Evolutionary conservation across 495 filamentous ascomycete species (phyloP).

Genomic region (Penicillium canariense): DNA sequence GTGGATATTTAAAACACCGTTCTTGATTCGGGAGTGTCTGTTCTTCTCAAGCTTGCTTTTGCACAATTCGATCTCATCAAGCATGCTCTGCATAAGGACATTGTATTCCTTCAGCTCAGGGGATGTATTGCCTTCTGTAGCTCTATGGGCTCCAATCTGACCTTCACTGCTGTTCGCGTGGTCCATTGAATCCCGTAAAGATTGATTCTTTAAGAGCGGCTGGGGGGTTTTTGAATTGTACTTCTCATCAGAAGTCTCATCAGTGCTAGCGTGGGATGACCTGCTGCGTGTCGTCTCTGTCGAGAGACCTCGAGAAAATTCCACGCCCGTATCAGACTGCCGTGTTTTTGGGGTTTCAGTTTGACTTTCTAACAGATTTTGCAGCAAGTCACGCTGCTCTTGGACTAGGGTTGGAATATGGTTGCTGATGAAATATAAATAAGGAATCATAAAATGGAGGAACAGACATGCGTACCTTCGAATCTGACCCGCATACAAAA

Average conservation of each 20-base stretch:
- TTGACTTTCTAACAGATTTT: constrained; percentile 1
- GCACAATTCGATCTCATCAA: constrained; percentile 14
- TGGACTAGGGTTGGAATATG: background rate
- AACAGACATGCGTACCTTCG: constrained; percentile 11
- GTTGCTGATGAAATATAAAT: background rate
- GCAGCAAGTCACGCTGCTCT: constrained; percentile 13
- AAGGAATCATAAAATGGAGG: background rate
- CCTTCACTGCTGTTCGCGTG: background rate
- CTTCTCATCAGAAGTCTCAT: background rate
- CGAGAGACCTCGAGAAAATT: background rate
- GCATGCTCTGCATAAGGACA: constrained; percentile 8
- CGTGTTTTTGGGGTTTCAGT: background rate
- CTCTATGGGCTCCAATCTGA: background rate
- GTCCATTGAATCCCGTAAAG: background rate
- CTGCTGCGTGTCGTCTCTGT: background rate
- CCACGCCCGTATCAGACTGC: background rate
- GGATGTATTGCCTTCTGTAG: background rate
- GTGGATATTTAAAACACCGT: constrained; percentile 16
- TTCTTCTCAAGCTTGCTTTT: constrained; percentile 8
- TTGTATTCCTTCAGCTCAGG: constrained; percentile 10
- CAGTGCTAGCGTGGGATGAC: background rate
- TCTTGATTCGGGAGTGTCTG: constrained; percentile 8
- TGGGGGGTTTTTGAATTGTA: background rate
- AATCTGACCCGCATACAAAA: constrained; percentile 33
- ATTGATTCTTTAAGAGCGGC: background rate